Conservation (phyloP, 169 alveolate genomes). For the Eimeria falciformis region DNA sequence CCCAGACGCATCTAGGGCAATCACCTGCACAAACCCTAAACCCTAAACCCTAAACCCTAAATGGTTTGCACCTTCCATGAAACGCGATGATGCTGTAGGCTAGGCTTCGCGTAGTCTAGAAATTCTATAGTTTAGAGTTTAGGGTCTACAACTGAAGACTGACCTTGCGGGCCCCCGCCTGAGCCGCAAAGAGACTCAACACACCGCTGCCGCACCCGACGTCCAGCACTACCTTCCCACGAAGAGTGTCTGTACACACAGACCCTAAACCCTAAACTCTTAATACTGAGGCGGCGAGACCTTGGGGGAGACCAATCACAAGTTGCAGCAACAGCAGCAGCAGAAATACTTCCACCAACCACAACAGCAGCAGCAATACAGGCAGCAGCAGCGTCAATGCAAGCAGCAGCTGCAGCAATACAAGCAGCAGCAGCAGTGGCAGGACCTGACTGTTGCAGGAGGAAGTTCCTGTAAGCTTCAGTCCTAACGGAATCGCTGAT, state of each 20-base stretch:
- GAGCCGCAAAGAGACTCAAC: conserved; percentile 89
- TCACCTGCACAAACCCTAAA: conserved; percentile 79
- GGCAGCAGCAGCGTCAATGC: neutral
- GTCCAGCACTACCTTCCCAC: conserved; percentile 90
- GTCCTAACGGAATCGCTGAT: conserved; percentile 92
- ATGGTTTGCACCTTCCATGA: neutral
- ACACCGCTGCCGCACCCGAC: conserved; percentile 93
- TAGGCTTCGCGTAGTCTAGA: neutral
- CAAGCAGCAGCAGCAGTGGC: conserved; percentile 60
- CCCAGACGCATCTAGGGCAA: conserved; percentile 92
- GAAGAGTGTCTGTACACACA: conserved; percentile 78
- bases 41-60: neutral
- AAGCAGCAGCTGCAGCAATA: neutral
- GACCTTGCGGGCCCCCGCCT: conserved; percentile 91
- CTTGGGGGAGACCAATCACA: neutral
- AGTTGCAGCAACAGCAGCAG: conserved; percentile 56
- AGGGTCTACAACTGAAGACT: conserved; percentile 69
- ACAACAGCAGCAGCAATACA: neutral
- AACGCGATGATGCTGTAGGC: neutral
- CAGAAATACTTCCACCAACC: neutral
- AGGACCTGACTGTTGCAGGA: conserved; percentile 56
- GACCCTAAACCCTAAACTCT: neutral
- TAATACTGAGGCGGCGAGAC: neutral
- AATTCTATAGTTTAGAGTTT: neutral
- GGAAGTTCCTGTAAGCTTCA: conserved; percentile 89